phyloP scores from a whole-genome alignment of 805 yeast species.

The Starmerella sp. region DNA sequence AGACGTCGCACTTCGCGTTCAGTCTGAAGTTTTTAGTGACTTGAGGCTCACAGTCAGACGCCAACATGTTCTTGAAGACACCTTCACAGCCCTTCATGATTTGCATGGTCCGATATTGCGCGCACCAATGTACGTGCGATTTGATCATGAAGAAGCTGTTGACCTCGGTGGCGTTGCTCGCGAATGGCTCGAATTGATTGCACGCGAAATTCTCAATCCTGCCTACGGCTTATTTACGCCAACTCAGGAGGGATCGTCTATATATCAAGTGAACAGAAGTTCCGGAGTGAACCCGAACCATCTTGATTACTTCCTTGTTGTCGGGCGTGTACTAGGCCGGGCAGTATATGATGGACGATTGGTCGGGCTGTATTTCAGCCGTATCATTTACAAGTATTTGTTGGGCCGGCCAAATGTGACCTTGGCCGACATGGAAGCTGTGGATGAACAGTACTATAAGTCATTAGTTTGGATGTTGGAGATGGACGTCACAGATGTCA shows the following conservation, averaged over 20 bases:
- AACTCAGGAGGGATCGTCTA: constrained; percentile 80
- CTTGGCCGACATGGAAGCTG: constrained; percentile 84
- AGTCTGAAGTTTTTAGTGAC: constrained; percentile 23
- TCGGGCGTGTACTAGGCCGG: constrained; percentile 88
- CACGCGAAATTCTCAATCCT: constrained; percentile 92
- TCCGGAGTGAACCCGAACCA: constrained; percentile 72
- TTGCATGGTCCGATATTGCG: constrained; percentile 52
- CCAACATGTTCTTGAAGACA: constrained; percentile 83
- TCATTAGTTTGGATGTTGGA: constrained; percentile 92
- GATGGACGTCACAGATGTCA: constrained; percentile 90
- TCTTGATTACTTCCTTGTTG: constrained; percentile 80
- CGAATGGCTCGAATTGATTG: constrained; percentile 92
- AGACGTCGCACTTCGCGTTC: constrained; percentile 20
- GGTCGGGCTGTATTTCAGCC: constrained; percentile 86
- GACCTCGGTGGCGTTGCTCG: constrained; percentile 98
- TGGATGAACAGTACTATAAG: constrained; percentile 85
- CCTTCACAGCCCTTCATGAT: constrained; percentile 72
- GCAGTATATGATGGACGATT: constrained; percentile 80
- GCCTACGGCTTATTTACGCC: constrained; percentile 88
- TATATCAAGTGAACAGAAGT: constrained; percentile 89
- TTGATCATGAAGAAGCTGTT: constrained; percentile 88
- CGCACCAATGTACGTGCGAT: constrained; percentile 51
- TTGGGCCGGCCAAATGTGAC: constrained; percentile 62
- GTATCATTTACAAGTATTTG: constrained; percentile 86
- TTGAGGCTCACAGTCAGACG: constrained; percentile 63